These are phyloP conservation scores for Gorgonomyces haynaldii DNA, from an alignment of 192 early-diverging fungal species.

Conservation along the genomic window DNA sequence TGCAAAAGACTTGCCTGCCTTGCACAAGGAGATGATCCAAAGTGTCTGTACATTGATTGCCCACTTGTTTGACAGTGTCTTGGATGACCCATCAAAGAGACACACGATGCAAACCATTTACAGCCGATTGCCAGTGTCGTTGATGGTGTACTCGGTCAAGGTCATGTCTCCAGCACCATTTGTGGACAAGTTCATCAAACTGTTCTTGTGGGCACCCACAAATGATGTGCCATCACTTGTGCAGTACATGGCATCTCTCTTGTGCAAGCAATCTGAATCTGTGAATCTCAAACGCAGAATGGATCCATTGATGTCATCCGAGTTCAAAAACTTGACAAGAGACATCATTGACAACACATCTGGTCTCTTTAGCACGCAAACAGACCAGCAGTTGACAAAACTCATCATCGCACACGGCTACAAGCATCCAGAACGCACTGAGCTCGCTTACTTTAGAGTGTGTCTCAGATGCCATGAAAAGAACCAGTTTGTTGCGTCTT, in stretches of 20 bases:
- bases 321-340: too few species aligned
- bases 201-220: not conserved
- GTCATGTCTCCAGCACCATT: not conserved
- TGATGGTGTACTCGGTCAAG: not conserved
- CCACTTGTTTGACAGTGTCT: not conserved
- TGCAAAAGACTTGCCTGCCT: not conserved
- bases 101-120: not conserved
- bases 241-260: not conserved
- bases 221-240: not conserved
- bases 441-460: too few species aligned
- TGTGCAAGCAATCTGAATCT: too few species aligned
- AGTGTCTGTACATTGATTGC: not conserved
- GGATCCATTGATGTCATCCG: too few species aligned
- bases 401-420: too few species aligned
- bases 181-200: not conserved
- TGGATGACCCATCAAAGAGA: not conserved
- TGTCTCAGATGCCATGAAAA: too few species aligned
- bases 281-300: too few species aligned
- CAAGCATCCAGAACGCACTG: too few species aligned
- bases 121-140: not conserved
- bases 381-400: too few species aligned
- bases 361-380: too few species aligned
- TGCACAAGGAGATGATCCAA: not conserved
- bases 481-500: too few species aligned
- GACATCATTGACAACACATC: too few species aligned